Conservation (phyloP, 331 rosid genomes). For the Phaseolus coccineus region DNA sequence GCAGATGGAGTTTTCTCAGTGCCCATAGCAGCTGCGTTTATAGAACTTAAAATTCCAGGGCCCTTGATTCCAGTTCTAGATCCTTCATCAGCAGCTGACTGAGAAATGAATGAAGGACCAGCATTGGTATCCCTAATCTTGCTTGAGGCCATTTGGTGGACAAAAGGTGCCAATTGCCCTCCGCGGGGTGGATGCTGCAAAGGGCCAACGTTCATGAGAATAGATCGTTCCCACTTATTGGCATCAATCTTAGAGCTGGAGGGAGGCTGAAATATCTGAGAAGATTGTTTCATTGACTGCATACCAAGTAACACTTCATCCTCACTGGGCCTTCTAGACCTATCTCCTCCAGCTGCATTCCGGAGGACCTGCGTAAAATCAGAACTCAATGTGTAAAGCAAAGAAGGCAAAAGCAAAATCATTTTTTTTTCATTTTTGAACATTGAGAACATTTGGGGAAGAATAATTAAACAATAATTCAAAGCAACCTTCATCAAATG, state of each 20-base stretch:
- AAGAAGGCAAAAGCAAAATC: neutral
- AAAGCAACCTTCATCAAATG: constrained; percentile 83
- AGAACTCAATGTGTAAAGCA: constrained; percentile 42
- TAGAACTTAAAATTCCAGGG: constrained; percentile 76
- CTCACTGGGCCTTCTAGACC: constrained; percentile 73
- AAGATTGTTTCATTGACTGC: constrained; percentile 72
- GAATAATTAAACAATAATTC: neutral
- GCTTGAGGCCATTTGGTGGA: constrained; percentile 70
- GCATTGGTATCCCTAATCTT: constrained; percentile 72
- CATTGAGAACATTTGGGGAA: constrained; percentile 22
- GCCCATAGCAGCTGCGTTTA: constrained; percentile 55
- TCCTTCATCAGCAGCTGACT: constrained; percentile 95
- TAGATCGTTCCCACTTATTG: constrained; percentile 76
- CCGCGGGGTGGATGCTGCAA: constrained; percentile 74
- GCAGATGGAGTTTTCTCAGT: constrained; percentile 69
- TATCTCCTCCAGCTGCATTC: constrained; percentile 76
- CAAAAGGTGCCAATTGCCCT: constrained; percentile 61
- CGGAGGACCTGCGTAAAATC: constrained; percentile 64
- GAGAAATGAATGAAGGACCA: constrained; percentile 81
- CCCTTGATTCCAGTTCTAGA: constrained; percentile 97
- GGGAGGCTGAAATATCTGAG: constrained; percentile 75
- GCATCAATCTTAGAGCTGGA: constrained; percentile 59
- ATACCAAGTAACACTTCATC: constrained; percentile 69
- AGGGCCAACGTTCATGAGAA: constrained; percentile 69
- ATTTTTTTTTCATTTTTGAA: neutral